Base-by-base conservation (phyloP, 2,329 filamentous ascomycete genomes). In the Aspergillus luchuensis region DNA sequence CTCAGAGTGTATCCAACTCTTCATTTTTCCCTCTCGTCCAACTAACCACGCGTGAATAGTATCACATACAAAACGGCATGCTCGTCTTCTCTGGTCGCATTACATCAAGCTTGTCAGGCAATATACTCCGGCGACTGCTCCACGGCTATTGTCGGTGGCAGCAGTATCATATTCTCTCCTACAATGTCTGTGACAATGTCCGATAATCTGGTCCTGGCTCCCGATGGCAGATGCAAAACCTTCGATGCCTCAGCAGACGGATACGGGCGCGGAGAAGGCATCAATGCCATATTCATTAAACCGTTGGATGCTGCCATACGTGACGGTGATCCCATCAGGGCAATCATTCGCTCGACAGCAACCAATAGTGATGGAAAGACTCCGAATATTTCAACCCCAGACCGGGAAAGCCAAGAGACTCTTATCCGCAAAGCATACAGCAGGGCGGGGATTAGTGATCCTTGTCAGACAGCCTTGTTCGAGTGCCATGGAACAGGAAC, bases 61-160 rank as follows among this genome's bases (percentile, higher is more conserved):
- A 64, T 72, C 50, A 67, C 62, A 2, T 63, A 78, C 4, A 66
- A 70, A 13, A 80, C 78, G 1, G 78, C 69, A 1, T 79, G 78
- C 56, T 79, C 76, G 0, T 71, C 76, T 1, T 68, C 75, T 0
- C 43, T 79, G 5, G 61, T 69, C 1, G 69, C 58, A 8, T 58
- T 79, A 1, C 68, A 79, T 47, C 61, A 60, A n/a, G 66, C 66
- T 15, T 71, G 56, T 71, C 75, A 66, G 64, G 4, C 57, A 72
- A 4, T 64, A 49, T 5, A 61, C 33, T 8, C 28, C 5, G 58
- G 58, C 6, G 59, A 64, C n/a, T 66, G 65, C 45, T 51, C 59
- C 4, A 41, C 57, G 1, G 75, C 76, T 1, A 49, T 79, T 2
- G 75, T 78, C 1, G 72, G 65, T 2, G 76, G 76, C 2, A 64